These are phyloP conservation scores for Euclidium syriacum DNA, from an alignment of 345 rosid species.

Conservation along the genomic window DNA sequence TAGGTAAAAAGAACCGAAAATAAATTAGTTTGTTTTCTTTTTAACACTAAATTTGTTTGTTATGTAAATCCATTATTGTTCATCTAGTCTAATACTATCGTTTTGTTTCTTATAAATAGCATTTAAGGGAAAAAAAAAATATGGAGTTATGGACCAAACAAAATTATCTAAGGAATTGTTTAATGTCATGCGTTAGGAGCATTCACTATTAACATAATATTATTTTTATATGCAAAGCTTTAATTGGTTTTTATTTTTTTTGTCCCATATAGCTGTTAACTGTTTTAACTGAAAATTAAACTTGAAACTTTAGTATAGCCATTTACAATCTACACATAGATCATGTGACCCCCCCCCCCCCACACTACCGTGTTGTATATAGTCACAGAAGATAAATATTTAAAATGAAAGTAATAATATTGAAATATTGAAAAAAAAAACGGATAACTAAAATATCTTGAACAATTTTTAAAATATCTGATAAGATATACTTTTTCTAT, in stretches of 20 bases:
- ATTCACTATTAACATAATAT: neutral
- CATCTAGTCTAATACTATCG: neutral
- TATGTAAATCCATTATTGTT: too few relatives aligned
- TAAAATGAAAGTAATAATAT: neutral
- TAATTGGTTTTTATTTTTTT: too few relatives aligned
- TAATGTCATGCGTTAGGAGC: slow-evolving; percentile 5
- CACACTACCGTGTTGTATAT: neutral
- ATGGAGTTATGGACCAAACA: slow-evolving; percentile 20
- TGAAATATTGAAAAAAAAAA: too few relatives aligned
- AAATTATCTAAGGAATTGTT: too few relatives aligned
- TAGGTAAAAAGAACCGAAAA: too few relatives aligned
- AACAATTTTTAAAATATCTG: too few relatives aligned
- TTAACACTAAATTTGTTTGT: too few relatives aligned
- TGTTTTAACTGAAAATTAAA: neutral
- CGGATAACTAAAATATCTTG: too few relatives aligned
- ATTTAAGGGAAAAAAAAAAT: neutral
- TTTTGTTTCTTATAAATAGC: neutral
- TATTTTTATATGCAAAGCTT: neutral
- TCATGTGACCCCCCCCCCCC: slow-evolving; percentile 19
- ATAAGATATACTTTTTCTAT: too few relatives aligned
- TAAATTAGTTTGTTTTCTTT: too few relatives aligned
- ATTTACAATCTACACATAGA: slow-evolving; percentile 5
- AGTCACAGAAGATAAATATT: neutral
- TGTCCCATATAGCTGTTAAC: slow-evolving; percentile 19
- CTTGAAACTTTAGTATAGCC: slow-evolving; percentile 4